phyloP scores from a whole-genome alignment of 2,329 filamentous ascomycete species.

The Colletotrichum echinochloae region DNA sequence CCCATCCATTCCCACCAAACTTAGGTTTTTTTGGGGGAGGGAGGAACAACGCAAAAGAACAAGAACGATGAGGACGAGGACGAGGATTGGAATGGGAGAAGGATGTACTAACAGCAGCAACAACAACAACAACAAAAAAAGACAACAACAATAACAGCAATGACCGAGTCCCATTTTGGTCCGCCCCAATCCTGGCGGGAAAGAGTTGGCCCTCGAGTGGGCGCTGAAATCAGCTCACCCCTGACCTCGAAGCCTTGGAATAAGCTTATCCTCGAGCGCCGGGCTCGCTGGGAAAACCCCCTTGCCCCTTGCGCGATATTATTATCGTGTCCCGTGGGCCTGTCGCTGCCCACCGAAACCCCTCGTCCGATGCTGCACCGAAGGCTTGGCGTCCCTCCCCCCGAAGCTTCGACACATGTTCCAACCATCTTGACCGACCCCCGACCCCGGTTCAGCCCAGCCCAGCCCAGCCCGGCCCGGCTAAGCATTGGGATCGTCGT shows the following conservation, averaged over 20 bases:
- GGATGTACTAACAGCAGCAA: not conserved
- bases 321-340: not conserved
- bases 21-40: not conserved
- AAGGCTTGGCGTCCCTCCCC: slow-evolving; percentile 30
- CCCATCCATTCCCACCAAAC: not conserved
- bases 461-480: too few species aligned
- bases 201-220: not conserved
- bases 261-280: not conserved
- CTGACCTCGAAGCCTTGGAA: not conserved
- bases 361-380: slow-evolving; percentile 9
- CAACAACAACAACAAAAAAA: too few species aligned
- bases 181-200: not conserved
- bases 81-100: not conserved
- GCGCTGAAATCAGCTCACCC: not conserved
- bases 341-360: not conserved
- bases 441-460: too few species aligned
- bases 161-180: too few species aligned
- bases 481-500: not conserved
- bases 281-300: not conserved
- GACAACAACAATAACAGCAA: too few species aligned
- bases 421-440: not conserved
- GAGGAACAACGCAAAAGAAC: too few species aligned
- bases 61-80: not conserved
- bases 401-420: slow-evolving; percentile 10
- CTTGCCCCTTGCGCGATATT: not conserved